Percentiles rank a stretch among this genome's conserved stretches.
These are phyloP conservation scores for Ophiocordyceps camponoti-floridani DNA, from an alignment of 2,329 filamentous ascomycete species.

Conservation along the genomic window DNA sequence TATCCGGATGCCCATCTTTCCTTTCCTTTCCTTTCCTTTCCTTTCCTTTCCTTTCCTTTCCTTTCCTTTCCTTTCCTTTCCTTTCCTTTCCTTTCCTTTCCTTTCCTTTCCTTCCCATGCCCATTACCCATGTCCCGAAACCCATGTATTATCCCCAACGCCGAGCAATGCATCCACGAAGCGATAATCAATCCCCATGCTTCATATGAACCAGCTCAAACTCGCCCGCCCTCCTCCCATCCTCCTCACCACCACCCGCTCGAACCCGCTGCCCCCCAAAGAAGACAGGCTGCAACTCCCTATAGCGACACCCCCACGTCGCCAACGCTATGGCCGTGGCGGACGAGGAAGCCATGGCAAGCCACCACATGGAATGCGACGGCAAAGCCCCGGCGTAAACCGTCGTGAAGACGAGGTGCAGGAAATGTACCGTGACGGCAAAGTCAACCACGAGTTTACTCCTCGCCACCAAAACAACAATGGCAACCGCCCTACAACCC, in stretches of 20 bases:
- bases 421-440: conserved; percentile 68
- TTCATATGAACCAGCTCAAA: conserved; percentile 49
- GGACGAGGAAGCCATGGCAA: conserved; percentile 29
- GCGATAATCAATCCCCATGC: conserved; percentile 1
- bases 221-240: conserved; percentile 21
- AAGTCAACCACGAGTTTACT: conserved; percentile 94
- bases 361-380: conserved; percentile 75
- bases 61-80: no score
- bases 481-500: conserved; percentile 53
- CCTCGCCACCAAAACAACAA: conserved; percentile 68
- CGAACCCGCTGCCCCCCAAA: not conserved
- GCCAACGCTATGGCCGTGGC: conserved; percentile 40
- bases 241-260: not conserved
- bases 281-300: conserved; percentile 62
- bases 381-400: conserved; percentile 67
- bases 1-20: no score
- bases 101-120: no score
- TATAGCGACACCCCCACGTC: conserved; percentile 81
- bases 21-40: no score
- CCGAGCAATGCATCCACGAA: conserved; percentile 12
- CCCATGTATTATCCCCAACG: no score
- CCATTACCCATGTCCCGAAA: no score
- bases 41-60: no score
- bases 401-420: conserved; percentile 62
- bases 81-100: no score